These are phyloP conservation scores for Blastocystis sp. DNA, from an alignment of 352 stramenopile species.

Conservation along the genomic window DNA sequence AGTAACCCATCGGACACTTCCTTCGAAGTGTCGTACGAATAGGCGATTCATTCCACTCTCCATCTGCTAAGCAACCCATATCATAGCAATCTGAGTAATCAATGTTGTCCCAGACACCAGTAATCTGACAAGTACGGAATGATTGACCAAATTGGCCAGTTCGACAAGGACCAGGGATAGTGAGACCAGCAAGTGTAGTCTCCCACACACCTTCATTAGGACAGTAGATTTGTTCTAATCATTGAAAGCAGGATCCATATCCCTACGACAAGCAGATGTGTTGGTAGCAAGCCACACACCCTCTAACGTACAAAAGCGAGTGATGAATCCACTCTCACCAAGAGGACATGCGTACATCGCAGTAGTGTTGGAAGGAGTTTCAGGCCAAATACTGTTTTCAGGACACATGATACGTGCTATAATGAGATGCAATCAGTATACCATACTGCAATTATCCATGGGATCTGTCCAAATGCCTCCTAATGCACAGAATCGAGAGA, in stretches of 20 bases:
- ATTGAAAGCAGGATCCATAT: neutral
- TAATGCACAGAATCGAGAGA: neutral
- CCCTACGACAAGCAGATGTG: constrained; percentile 10
- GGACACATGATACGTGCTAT: neutral
- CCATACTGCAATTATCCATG: constrained; percentile 27
- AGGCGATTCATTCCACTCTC: neutral
- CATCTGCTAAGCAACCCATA: constrained; percentile 6
- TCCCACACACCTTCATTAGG: constrained; percentile 49
- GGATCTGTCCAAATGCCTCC: neutral
- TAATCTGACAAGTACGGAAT: neutral
- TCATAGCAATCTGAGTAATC: constrained; percentile 49
- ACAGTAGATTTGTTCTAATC: constrained; percentile 45
- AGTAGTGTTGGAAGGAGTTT: neutral
- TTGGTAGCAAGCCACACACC: constrained; percentile 48
- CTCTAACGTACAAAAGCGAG: neutral
- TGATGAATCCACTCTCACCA: constrained; percentile 4
- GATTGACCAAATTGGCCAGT: constrained; percentile 23
- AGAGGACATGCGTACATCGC: constrained; percentile 10
- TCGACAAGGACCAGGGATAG: constrained; percentile 33
- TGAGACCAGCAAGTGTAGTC: constrained; percentile 33
- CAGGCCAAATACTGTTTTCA: neutral
- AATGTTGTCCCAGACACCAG: neutral
- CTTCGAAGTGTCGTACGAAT: neutral
- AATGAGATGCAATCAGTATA: neutral
- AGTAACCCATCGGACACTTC: neutral